Conservation (phyloP, 2,329 filamentous ascomycete genomes). For the Paecilomyces dactylethromorphus region DNA sequence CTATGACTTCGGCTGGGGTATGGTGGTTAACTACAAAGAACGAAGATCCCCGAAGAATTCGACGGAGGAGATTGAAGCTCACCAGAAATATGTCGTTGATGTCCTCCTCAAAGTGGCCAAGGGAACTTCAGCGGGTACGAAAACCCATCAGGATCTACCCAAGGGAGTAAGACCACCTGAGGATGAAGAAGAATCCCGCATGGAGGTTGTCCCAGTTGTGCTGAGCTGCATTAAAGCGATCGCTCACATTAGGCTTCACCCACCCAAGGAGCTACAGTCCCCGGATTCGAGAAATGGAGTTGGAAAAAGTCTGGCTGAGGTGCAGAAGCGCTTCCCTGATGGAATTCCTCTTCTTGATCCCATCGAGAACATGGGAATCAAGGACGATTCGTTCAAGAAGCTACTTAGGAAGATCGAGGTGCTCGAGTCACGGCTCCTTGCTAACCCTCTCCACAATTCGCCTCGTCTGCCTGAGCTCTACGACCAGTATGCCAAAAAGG, state of each 20-base stretch:
- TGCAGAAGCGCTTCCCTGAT: slow-evolving; percentile 83
- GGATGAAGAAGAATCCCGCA: slow-evolving; percentile 59
- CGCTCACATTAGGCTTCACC: slow-evolving; percentile 73
- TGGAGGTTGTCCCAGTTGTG: slow-evolving; percentile 80
- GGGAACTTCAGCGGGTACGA: slow-evolving; percentile 44
- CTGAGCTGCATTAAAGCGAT: slow-evolving; percentile 80
- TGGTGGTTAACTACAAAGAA: slow-evolving; percentile 66
- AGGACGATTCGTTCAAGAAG: slow-evolving; percentile 87
- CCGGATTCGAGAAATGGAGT: slow-evolving; percentile 63
- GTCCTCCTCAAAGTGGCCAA: slow-evolving; percentile 64
- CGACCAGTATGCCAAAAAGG: slow-evolving; percentile 78
- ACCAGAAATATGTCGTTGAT: slow-evolving; percentile 76
- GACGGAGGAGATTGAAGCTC: slow-evolving; percentile 22
- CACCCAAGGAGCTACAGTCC: slow-evolving; percentile 68
- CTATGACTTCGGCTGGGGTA: slow-evolving; percentile 89
- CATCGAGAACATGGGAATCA: slow-evolving; percentile 93
- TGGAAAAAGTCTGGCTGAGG: slow-evolving; percentile 65
- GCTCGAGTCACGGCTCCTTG: slow-evolving; percentile 78
- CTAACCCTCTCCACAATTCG: slow-evolving; percentile 87
- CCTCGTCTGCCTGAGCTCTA: slow-evolving; percentile 78
- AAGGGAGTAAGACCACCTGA: slow-evolving; percentile 55
- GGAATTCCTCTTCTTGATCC: slow-evolving; percentile 85
- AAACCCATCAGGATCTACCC: slow-evolving; percentile 59
- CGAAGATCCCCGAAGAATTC: slow-evolving; percentile 45
- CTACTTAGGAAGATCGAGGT: slow-evolving; percentile 92